Percentiles rank a stretch among this genome's conserved stretches.
phyloP scores from a whole-genome alignment of 2,329 filamentous ascomycete species.

The Sclerotiophoma versabilis region DNA sequence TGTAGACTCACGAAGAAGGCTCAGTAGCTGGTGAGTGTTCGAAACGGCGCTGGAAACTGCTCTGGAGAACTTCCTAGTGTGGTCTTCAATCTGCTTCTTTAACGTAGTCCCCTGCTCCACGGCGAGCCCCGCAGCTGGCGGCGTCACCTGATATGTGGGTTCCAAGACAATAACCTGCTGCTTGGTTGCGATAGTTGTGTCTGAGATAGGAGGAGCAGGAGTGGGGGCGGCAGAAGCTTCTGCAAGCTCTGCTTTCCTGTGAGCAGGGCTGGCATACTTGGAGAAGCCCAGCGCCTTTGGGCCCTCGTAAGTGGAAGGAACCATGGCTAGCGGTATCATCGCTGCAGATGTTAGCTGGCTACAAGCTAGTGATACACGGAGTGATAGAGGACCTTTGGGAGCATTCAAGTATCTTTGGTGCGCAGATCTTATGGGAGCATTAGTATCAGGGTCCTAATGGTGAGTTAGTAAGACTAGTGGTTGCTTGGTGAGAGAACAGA shows the following conservation, averaged over 20 bases:
- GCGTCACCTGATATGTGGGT: not conserved
- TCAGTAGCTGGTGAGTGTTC: constrained; percentile 33
- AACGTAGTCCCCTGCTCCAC: constrained; percentile 27
- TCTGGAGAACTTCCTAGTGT: constrained; percentile 24
- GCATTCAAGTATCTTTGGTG: not conserved
- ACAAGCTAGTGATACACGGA: not conserved
- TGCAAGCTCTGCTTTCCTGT: constrained; percentile 11
- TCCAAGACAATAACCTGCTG: constrained; percentile 33
- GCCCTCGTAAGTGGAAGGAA: constrained; percentile 9
- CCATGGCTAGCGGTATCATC: not conserved
- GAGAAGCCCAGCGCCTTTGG: constrained; percentile 24
- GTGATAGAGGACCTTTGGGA: not conserved
- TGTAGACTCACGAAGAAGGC: constrained; percentile 31
- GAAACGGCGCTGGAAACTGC: constrained; percentile 25
- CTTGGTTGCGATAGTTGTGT: constrained; percentile 32
- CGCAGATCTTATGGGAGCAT: not conserved
- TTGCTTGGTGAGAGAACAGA: not conserved
- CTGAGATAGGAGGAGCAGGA: not conserved
- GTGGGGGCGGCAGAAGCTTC: constrained; percentile 13
- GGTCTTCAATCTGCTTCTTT: constrained; percentile 31
- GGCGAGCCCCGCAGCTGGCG: constrained; percentile 30
- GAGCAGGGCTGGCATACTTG: constrained; percentile 27
- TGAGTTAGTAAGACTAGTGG: not conserved
- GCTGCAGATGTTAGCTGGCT: not conserved
- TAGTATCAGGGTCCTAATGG: not conserved